Conservation (phyloP, 2,329 filamentous ascomycete species). For the Neofusicoccum cordaticola region DNA sequence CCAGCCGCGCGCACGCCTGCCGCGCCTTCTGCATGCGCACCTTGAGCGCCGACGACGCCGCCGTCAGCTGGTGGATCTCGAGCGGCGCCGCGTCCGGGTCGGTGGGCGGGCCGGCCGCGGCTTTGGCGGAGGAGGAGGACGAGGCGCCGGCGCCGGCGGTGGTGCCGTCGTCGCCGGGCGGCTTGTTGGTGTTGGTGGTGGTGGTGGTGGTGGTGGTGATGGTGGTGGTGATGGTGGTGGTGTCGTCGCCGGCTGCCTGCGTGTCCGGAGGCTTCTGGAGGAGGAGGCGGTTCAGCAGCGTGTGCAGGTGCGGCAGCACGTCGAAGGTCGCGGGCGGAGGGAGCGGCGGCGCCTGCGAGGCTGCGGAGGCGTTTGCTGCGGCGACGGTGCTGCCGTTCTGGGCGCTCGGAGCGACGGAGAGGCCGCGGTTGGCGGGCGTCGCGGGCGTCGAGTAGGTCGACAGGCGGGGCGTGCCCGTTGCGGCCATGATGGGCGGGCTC, state of each 20-base stretch:
- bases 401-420: not conserved
- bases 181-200: constrained; percentile 9
- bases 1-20: constrained; percentile 61
- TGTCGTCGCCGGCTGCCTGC: constrained; percentile 31
- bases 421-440: not conserved
- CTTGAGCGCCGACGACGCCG: constrained; percentile 74
- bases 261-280: constrained; percentile 24
- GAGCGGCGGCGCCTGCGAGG: constrained; percentile 50
- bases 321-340: constrained; percentile 83
- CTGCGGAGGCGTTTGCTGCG: not conserved
- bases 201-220: constrained; percentile 43
- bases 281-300: constrained; percentile 70
- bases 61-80: constrained; percentile 72
- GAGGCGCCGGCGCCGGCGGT: constrained; percentile 15
- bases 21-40: constrained; percentile 80
- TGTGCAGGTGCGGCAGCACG: constrained; percentile 76
- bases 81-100: constrained; percentile 37
- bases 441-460: constrained; percentile 8
- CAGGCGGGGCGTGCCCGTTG: constrained; percentile 12
- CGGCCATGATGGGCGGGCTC: constrained; percentile 6
- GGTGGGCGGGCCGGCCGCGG: constrained; percentile 29
- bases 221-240: constrained; percentile 43
- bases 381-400: not conserved
- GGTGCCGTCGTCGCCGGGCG: not conserved
- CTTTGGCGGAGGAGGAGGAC: constrained; percentile 5